Evolutionary conservation across 139 green algal genomes (phyloP).

Genomic region (Coelastrella sp.): DNA sequence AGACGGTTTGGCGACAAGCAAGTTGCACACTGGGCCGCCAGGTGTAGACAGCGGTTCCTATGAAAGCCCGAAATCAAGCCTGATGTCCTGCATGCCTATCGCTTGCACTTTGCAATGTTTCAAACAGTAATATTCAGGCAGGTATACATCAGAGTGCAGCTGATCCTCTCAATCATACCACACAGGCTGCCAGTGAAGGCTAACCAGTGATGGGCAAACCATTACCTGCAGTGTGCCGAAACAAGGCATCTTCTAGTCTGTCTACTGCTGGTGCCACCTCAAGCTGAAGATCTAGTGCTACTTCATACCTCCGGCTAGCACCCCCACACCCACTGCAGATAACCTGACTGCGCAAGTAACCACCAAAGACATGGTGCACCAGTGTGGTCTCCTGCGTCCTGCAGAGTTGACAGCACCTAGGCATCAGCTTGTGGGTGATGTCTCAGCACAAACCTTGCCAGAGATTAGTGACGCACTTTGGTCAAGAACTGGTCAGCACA

Average conservation of each 20-base stretch:
- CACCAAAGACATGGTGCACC: constrained; percentile 72
- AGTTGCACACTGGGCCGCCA: neutral
- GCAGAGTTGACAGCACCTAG: constrained; percentile 1
- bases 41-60: neutral
- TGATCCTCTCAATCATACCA: no score
- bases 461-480: no score
- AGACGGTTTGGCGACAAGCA: neutral
- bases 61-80: no score
- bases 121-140: no score
- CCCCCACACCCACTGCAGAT: constrained; percentile 51
- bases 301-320: constrained; percentile 42
- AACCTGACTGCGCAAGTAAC: constrained; percentile 71
- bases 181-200: no score
- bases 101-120: no score
- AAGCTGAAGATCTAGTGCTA: constrained; percentile 55
- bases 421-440: neutral
- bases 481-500: no score
- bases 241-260: constrained; percentile 55
- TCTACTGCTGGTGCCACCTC: constrained; percentile 35
- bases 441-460: no score
- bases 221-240: constrained; percentile 26
- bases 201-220: no score
- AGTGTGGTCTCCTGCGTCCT: constrained; percentile 76
- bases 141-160: no score
- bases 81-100: no score